Evolutionary conservation across 1,284 basidiomycete genomes (phyloP), one percentile per base, ranked within the genome.

Genomic region (Inonotus obliquus): DNA sequence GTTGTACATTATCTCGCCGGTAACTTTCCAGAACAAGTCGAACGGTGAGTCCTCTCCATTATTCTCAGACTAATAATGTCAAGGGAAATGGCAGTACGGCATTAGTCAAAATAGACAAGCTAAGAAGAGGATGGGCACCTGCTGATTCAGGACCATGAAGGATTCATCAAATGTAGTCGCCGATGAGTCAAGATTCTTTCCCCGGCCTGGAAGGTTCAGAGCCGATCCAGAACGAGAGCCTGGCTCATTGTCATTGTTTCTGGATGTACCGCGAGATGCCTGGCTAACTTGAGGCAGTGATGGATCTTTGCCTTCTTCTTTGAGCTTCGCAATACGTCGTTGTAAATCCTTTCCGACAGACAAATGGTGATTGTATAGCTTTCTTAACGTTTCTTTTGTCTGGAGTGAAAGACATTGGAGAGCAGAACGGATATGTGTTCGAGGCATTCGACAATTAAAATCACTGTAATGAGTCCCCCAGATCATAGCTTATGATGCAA

Each of bases 21-120:
- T 88, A 41, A 87, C 89, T 68, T 82, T 85, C 91, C 91, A 92
- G 68, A 92, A 92, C 66, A 90, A 82, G 69, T 91, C 91, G 76
- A 92, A 92, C 4, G 87, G 63, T 21, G 60, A 62, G 17, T 63
- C 62, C 17, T 64, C 85, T 69, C 92, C 90, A 5, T 86, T 83
- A 13, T 87, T 84, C 69, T 90, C 87, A 62, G 85, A 85, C 87
- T 89, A 37, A 65, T 39, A 52, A 32, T 41, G 60, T 21, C 54
- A 57, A 61, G 10, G 66, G 51, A 41, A 55, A 14, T 59, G 14
- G 1, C 3, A 52, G 48, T 62, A 38, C 37, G 44, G 49, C 59
- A 13, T 59, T 23, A 59, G 52, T 35, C 60, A 60, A 35, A 65
- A 25, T n/a, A 27, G 57, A 45, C 19, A 23, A 59, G 44, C 57